Conservation (phyloP, 257 asterid species). For the Voacanga thouarsii region DNA sequence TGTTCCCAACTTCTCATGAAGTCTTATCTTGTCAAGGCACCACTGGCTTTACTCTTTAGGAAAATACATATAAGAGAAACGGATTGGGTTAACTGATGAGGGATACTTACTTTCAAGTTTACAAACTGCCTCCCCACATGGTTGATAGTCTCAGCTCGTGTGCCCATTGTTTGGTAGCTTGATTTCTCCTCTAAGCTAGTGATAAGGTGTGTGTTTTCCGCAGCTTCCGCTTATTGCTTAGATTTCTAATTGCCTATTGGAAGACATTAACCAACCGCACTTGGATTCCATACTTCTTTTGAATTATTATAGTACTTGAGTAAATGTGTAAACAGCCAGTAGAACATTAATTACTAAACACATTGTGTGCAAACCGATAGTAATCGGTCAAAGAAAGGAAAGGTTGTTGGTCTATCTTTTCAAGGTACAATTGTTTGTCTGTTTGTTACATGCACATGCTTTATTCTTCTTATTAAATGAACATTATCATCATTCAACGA, state of each 20-base stretch:
- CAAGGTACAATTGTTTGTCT: conserved; percentile 1
- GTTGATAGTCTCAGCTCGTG: background rate
- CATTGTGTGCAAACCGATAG: conserved; percentile 1
- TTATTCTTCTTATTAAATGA: background rate
- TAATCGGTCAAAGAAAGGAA: background rate
- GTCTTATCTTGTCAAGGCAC: background rate
- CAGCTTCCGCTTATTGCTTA: background rate
- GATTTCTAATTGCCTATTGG: background rate
- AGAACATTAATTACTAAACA: conserved; percentile 9
- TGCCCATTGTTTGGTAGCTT: background rate
- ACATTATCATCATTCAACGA: background rate
- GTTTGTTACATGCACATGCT: conserved; percentile 13
- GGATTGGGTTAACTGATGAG: background rate
- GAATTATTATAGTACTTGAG: background rate
- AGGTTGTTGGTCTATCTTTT: background rate
- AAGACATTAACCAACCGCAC: background rate
- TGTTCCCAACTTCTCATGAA: background rate
- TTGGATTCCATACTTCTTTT: background rate
- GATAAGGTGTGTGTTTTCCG: background rate
- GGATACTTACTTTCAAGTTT: background rate
- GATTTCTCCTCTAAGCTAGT: background rate
- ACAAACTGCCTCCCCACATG: conserved; percentile 7
- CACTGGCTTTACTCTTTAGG: background rate
- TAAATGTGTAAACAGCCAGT: background rate
- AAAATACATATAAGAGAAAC: background rate